Evolutionary conservation across 1,284 basidiomycete genomes (phyloP).

Genomic region (Schizophyllum commune): DNA sequence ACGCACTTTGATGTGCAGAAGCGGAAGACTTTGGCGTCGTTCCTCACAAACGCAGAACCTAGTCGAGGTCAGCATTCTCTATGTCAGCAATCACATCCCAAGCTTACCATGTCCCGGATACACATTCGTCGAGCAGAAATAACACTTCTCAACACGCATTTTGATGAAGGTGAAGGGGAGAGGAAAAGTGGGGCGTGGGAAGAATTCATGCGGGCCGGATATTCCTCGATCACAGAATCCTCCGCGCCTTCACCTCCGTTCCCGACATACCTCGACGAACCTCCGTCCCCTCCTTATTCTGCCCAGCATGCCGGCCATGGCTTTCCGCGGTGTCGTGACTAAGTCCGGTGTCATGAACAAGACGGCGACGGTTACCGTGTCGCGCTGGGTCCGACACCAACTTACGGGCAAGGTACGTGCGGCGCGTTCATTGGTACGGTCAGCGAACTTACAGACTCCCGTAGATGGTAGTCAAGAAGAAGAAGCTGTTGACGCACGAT

Average conservation of each 20-base stretch:
- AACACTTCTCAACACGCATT: slow-evolving; percentile 79
- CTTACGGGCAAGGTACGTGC: slow-evolving; percentile 63
- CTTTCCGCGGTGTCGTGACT: slow-evolving; percentile 63
- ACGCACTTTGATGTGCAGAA: slow-evolving; percentile 94
- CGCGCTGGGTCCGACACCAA: slow-evolving; percentile 59
- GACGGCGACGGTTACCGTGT: slow-evolving; percentile 73
- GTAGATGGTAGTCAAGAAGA: slow-evolving; percentile 53
- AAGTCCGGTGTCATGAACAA: slow-evolving; percentile 77
- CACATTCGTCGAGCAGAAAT: slow-evolving; percentile 80
- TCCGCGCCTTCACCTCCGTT: neutral
- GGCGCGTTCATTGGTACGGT: neutral
- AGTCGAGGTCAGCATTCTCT: neutral
- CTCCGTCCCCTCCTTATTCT: neutral
- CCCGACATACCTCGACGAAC: neutral
- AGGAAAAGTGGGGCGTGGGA: neutral
- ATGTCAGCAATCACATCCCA: neutral
- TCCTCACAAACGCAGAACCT: slow-evolving; percentile 92
- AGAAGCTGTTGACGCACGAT: slow-evolving; percentile 72
- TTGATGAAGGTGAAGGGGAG: neutral
- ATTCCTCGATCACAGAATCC: neutral
- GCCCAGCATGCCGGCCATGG: slow-evolving; percentile 63
- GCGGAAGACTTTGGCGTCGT: slow-evolving; percentile 93
- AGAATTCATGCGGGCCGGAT: neutral
- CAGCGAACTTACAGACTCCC: neutral
- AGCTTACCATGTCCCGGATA: slow-evolving; percentile 77